Evolutionary conservation across 139 green algal species (phyloP).

Genomic region (Chlorella vulgaris): DNA sequence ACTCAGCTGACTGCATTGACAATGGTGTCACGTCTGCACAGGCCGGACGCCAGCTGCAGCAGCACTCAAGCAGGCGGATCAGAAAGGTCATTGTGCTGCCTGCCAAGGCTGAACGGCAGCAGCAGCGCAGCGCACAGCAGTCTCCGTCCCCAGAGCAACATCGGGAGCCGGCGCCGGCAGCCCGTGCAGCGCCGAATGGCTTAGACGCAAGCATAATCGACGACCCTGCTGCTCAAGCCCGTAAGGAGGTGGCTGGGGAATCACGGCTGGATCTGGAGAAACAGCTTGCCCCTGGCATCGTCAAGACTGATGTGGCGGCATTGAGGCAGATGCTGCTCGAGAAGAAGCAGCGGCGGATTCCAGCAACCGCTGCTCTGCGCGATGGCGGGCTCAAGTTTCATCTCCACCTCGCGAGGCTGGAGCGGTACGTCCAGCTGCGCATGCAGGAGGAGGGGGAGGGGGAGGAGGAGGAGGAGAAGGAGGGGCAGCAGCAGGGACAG

Average conservation of each 20-base stretch:
- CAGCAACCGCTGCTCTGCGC: not conserved
- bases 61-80: too few species aligned
- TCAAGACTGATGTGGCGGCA: not conserved
- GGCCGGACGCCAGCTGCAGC: too few species aligned
- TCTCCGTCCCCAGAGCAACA: too few species aligned
- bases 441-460: not conserved
- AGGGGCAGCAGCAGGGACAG: not conserved
- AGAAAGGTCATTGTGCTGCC: too few species aligned
- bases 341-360: not conserved
- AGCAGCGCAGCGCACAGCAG: too few species aligned
- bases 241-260: not conserved
- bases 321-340: not conserved
- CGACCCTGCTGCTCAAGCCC: not conserved
- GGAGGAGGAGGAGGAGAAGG: too few species aligned
- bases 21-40: too few species aligned
- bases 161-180: not conserved
- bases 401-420: not conserved
- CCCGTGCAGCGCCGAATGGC: not conserved
- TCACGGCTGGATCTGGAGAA: not conserved
- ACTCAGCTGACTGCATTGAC: too few species aligned
- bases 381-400: not conserved
- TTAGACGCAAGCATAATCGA: not conserved
- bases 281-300: not conserved
- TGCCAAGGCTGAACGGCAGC: too few species aligned
- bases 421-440: not conserved